Conservation (phyloP, 108 stramenopile species). For the Mayamaea pseudoterrestris region DNA sequence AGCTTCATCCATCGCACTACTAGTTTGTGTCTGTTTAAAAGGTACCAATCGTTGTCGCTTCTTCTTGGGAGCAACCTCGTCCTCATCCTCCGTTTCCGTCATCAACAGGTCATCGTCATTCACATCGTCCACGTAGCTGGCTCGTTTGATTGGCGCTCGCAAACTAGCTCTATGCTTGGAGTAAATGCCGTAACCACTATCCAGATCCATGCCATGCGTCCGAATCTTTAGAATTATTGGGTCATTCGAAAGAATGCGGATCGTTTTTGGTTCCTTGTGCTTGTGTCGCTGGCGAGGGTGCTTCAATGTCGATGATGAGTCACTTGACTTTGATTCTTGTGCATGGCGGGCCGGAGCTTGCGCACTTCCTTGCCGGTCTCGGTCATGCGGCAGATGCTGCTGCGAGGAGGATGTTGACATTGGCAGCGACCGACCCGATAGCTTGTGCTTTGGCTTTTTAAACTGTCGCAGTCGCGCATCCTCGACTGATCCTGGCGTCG, state of each 20-base stretch:
- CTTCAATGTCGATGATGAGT: neutral
- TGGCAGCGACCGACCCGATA: no score
- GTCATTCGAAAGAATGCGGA: neutral
- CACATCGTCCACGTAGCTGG: neutral
- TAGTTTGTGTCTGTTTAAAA: no score
- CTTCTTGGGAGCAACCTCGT: neutral
- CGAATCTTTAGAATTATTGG: neutral
- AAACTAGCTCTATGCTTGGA: neutral
- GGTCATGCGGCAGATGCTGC: neutral
- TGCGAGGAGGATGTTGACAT: neutral
- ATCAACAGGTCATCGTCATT: constrained; percentile 2
- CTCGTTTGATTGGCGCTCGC: no score
- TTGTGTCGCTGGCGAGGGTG: no score
- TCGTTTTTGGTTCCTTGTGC: neutral
- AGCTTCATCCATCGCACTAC: neutral
- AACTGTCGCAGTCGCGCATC: neutral
- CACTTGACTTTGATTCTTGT: neutral
- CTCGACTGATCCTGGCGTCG: neutral
- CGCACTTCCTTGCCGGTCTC: neutral
- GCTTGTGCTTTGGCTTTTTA: no score
- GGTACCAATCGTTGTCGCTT: neutral
- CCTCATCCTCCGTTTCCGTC: neutral
- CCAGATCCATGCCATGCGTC: neutral
- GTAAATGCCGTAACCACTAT: neutral
- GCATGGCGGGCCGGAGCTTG: neutral